Evolutionary conservation across 2,329 filamentous ascomycete genomes (phyloP).

Genomic region (Fusarium sterilihyphosum): DNA sequence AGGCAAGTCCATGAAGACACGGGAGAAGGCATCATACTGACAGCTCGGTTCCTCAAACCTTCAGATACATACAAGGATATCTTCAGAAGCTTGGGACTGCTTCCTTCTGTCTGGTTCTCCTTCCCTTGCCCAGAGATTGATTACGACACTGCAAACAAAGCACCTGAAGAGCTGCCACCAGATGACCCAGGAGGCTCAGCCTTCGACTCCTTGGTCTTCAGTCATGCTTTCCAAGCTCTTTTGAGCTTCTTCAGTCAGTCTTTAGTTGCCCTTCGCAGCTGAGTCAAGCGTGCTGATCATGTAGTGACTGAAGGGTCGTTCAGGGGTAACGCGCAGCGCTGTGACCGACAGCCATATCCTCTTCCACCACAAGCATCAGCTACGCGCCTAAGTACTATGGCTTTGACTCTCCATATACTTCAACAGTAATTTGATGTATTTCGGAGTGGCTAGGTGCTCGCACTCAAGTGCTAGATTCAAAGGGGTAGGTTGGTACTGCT

Average conservation of each 20-base stretch:
- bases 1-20: neutral
- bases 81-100: neutral
- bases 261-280: neutral
- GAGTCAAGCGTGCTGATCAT: too few species aligned
- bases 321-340: neutral
- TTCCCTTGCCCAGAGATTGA: neutral
- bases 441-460: too few species aligned
- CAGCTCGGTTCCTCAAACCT: neutral
- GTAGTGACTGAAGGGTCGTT: neutral
- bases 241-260: neutral
- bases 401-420: neutral
- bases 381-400: neutral
- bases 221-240: fast-evolving
- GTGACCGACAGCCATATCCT: neutral
- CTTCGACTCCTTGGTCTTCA: too few species aligned
- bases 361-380: neutral
- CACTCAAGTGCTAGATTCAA: neutral
- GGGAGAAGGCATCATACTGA: neutral
- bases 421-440: fast-evolving
- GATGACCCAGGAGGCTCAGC: neutral
- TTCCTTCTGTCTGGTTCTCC: neutral
- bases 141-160: neutral
- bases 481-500: neutral
- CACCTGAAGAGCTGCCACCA: neutral
- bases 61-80: neutral